phyloP scores from a whole-genome alignment of 805 yeast species.

The Lipomyces kockii region DNA sequence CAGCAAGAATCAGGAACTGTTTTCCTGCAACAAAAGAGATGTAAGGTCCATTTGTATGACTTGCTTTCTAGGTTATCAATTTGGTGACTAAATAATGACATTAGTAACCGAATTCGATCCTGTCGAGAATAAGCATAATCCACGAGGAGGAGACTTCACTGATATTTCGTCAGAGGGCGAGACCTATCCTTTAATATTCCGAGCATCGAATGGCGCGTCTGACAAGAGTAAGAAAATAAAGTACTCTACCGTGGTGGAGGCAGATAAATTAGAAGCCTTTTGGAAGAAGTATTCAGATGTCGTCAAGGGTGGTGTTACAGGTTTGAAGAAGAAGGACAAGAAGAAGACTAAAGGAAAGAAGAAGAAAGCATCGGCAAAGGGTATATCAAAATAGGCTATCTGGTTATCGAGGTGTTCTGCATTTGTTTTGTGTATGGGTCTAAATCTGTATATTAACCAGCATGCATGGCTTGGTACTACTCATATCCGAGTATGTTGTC shows the following conservation, averaged over 20 bases:
- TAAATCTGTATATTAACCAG: neutral
- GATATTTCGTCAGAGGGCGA: conserved; percentile 31
- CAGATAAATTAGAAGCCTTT: conserved; percentile 65
- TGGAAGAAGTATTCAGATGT: conserved; percentile 77
- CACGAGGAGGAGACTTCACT: conserved; percentile 17
- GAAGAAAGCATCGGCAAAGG: conserved; percentile 40
- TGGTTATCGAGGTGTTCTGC: neutral
- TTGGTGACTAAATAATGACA: conserved; percentile 23
- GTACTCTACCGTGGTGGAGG: conserved; percentile 71
- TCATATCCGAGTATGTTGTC: neutral
- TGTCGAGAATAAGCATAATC: conserved; percentile 31
- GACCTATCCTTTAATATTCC: conserved; percentile 65
- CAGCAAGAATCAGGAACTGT: conserved; percentile 45
- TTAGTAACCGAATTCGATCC: conserved; percentile 23
- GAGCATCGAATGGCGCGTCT: conserved; percentile 64
- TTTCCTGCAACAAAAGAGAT: conserved; percentile 46
- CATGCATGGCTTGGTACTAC: neutral
- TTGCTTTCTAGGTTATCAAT: neutral
- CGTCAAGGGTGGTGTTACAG: conserved; percentile 71
- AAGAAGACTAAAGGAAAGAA: conserved; percentile 65
- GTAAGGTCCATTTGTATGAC: conserved; percentile 26
- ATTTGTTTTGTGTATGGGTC: neutral
- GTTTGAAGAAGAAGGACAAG: conserved; percentile 82
- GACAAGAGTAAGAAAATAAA: conserved; percentile 54
- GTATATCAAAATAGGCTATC: conserved; percentile 3